phyloP scores from a whole-genome alignment of 1,284 basidiomycete species.

The Wallemia ichthyophaga region DNA sequence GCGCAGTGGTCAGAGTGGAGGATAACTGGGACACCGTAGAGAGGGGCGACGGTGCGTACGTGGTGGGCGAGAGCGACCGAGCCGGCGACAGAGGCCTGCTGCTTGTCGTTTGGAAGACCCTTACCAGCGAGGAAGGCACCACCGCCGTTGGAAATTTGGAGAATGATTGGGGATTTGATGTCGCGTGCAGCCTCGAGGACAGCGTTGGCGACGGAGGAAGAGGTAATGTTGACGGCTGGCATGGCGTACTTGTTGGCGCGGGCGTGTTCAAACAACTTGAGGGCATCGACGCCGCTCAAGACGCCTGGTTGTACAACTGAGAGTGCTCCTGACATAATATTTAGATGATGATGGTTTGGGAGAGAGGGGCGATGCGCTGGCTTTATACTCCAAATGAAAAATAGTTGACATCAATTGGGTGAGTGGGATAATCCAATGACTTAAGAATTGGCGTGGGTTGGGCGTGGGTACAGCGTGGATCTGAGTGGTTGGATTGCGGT shows the following conservation, averaged over 20 bases:
- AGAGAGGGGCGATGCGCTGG: not conserved
- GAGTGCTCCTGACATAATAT: not conserved
- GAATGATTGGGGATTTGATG: constrained; percentile 88
- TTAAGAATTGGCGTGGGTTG: too few species aligned
- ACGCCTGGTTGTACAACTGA: constrained; percentile 23
- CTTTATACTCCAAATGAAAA: not conserved
- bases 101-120: constrained; percentile 76
- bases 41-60: constrained; percentile 59
- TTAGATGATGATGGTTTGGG: not conserved
- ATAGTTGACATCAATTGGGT: too few species aligned
- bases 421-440: too few species aligned
- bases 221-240: constrained; percentile 26
- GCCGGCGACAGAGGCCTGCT: constrained; percentile 83
- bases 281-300: constrained; percentile 54
- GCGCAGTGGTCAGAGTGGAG: constrained; percentile 99
- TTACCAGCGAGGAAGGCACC: constrained; percentile 92
- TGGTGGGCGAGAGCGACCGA: constrained; percentile 79
- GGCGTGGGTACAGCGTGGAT: too few species aligned
- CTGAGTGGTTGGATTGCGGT: too few species aligned
- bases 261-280: constrained; percentile 65
- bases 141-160: constrained; percentile 93
- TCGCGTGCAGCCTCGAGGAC: constrained; percentile 66
- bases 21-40: constrained; percentile 84
- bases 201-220: constrained; percentile 59
- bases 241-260: constrained; percentile 60